Conservation (phyloP, 768 basidiomycete species). For the Amanita rubescens region DNA sequence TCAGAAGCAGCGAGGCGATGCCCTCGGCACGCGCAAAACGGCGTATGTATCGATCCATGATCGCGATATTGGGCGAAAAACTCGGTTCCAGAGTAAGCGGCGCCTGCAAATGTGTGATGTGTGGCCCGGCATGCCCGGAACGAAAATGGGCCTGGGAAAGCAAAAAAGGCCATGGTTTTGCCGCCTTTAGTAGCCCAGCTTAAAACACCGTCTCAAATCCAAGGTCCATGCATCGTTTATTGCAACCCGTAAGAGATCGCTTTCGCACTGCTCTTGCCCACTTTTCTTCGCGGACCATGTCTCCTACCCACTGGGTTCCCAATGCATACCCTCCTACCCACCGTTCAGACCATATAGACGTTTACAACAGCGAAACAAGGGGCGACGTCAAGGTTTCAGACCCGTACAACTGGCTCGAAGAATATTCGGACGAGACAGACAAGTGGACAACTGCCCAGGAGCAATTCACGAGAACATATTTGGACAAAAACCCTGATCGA, state of each 20-base stretch:
- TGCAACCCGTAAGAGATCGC: constrained; percentile 12
- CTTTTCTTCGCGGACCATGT: constrained; percentile 23
- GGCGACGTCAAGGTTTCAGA: constrained; percentile 59
- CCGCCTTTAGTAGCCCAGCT: constrained; percentile 4
- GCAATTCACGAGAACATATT: constrained; percentile 46
- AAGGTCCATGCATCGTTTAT: constrained; percentile 17
- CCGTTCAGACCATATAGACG: constrained; percentile 59
- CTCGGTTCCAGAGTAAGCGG: not conserved
- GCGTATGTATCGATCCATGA: not conserved
- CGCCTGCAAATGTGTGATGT: not conserved
- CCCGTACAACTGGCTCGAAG: constrained; percentile 73
- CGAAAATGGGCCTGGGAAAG: constrained; percentile 8
- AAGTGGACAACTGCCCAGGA: constrained; percentile 59
- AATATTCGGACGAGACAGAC: constrained; percentile 54
- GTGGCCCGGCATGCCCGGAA: constrained; percentile 6
- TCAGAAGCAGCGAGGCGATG: not conserved
- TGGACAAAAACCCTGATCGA: constrained; percentile 58
- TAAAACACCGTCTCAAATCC: constrained; percentile 7
- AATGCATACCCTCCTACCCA: constrained; percentile 57
- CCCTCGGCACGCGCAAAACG: not conserved
- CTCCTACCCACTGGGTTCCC: constrained; percentile 43
- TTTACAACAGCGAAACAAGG: constrained; percentile 57
- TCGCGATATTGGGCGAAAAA: not conserved
- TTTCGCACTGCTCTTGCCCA: constrained; percentile 17
- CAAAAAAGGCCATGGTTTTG: constrained; percentile 6